Base-by-base conservation (phyloP, 768 basidiomycete genomes). In the Leucocoprinus sp. region DNA sequence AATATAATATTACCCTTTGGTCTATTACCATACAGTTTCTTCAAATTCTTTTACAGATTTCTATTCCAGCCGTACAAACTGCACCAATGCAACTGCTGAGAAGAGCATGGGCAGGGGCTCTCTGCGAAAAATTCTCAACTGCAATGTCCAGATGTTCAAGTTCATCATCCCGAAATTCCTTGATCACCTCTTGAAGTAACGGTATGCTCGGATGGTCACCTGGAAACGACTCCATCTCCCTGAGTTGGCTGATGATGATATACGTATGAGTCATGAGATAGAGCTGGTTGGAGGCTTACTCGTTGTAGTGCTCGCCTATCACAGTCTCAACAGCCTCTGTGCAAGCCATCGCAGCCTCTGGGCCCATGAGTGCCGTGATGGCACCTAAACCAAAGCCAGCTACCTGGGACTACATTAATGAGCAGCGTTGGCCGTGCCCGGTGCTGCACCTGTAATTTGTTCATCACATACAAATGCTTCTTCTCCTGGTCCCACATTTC, bases 401-500 rank as follows among this genome's bases (percentile, higher is more conserved):
- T 4, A 77, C 78, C 59, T 92, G 89, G 52, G 93, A n/a, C 95
- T 4, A 90, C 71, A 27, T 90, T 87, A 46, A 80, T 81, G 34
- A 97, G 71, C 1, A 84, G 53, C 0, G 93, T 95, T 17, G 93
- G 93, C 29, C 93, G 76, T 28, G 90, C 72, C 19, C 70, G 70
- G 60, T 97, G 91, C 60, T 98, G 93, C 2, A 74, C 54, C 54
- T 87, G 87, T 15, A 98, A 64, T 55, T 79, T 83, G 58, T 93
- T 78, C 81, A 95, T 89, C 24, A 92, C 88, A 0, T 66, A 58
- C 9, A 98, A 69, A 62, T 98, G 93, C 60, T 88, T 90, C 66
- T 85, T 87, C 64, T 98, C 93, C 60, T 91, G 91, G 26, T 90
- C 80, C 92, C 93, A 97, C 93, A 98, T 98, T 49, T 88, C 84